phyloP scores from a whole-genome alignment of 1,139 yeast genomes.

The Zygosaccharomyces sapae region DNA sequence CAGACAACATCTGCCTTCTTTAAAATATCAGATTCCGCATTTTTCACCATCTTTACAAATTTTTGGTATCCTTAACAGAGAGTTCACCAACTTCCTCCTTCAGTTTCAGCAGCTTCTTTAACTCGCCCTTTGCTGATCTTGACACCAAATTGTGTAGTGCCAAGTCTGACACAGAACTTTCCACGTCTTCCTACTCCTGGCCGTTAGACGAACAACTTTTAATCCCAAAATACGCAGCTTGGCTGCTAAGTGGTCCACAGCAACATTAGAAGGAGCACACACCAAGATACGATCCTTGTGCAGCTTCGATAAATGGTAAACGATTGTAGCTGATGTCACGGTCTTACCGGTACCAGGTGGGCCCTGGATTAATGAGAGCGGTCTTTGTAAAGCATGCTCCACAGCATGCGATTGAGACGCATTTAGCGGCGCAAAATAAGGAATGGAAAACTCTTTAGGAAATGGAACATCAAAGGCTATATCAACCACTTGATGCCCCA shows the following conservation, averaged over 20 bases:
- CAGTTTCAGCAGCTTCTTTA: constrained; percentile 55
- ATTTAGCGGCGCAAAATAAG: constrained; percentile 67
- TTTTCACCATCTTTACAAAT: constrained; percentile 43
- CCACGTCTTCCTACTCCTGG: constrained; percentile 82
- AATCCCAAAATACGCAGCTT: constrained; percentile 65
- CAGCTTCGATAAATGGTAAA: constrained; percentile 65
- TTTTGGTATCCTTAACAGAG: constrained; percentile 49
- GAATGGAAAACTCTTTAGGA: constrained; percentile 61
- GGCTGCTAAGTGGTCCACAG: constrained; percentile 84
- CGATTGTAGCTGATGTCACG: constrained; percentile 85
- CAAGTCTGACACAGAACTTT: constrained; percentile 51
- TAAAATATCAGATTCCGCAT: constrained; percentile 50
- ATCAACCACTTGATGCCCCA: constrained; percentile 76
- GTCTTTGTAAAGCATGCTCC: constrained; percentile 62
- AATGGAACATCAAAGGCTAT: constrained; percentile 56
- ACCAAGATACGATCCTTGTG: constrained; percentile 64
- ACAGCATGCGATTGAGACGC: constrained; percentile 79
- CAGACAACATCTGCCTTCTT: constrained; percentile 75
- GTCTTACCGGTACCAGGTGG: constrained; percentile 97
- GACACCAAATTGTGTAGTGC: constrained; percentile 51
- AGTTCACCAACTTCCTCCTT: constrained; percentile 71
- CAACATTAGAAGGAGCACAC: constrained; percentile 94
- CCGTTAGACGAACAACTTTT: constrained; percentile 70
- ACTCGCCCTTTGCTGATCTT: constrained; percentile 48
- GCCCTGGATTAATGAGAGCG: constrained; percentile 85